Evolutionary conservation across 78 protist genomes (phyloP).

Genomic region (Emiliania huxleyi): DNA sequence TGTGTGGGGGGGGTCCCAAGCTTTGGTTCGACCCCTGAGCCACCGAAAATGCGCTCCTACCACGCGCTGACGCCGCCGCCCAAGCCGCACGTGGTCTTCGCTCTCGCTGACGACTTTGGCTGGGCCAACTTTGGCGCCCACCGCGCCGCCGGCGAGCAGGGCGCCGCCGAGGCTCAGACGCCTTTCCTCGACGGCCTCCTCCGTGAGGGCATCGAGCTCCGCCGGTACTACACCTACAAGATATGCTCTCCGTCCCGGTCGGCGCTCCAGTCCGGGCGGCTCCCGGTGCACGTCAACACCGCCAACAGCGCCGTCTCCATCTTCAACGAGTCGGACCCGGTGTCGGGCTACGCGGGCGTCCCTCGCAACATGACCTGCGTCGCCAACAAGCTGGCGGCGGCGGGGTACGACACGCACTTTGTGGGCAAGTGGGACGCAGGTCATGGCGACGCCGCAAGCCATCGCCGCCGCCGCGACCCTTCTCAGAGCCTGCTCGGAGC

Average conservation of each 20-base stretch:
- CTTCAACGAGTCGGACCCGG: neutral
- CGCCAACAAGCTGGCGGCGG: slow-evolving; percentile 20
- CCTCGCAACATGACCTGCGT: slow-evolving; percentile 50
- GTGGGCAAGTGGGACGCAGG: slow-evolving; percentile 62
- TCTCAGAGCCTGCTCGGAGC: too few species aligned
- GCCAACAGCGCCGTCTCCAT: neutral
- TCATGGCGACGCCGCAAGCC: too few species aligned
- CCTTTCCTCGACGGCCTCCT: slow-evolving; percentile 38
- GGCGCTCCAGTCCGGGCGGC: slow-evolving; percentile 41
- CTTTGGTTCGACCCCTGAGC: too few species aligned
- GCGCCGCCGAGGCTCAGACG: too few species aligned
- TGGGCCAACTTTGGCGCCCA: slow-evolving; percentile 13
- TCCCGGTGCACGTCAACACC: slow-evolving; percentile 39
- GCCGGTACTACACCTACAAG: slow-evolving; percentile 28
- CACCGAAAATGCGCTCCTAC: too few species aligned
- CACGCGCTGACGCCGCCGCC: too few species aligned
- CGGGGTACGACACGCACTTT: slow-evolving; percentile 42
- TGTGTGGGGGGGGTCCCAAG: too few species aligned
- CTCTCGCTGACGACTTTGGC: slow-evolving; percentile 45
- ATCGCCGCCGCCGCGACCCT: too few species aligned
- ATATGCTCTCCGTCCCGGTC: slow-evolving; percentile 37
- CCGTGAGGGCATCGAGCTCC: slow-evolving; percentile 30
- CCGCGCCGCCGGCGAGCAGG: neutral
- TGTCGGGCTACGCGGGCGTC: neutral
- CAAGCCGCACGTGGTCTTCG: too few species aligned